Conservation (phyloP, 805 yeast species). For the Candida arabinofermentans region DNA sequence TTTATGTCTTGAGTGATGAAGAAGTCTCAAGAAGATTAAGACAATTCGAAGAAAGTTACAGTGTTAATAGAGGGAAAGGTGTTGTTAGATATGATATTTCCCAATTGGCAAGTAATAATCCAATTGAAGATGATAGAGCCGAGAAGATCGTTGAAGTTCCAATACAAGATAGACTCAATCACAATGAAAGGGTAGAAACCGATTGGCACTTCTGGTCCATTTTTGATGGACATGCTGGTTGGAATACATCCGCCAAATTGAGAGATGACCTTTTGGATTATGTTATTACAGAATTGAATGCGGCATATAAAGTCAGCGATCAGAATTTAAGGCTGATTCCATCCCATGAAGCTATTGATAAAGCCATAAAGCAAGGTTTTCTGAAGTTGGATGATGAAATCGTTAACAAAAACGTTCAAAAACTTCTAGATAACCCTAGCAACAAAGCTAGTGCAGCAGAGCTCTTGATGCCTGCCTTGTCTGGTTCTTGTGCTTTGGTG, state of each 20-base stretch:
- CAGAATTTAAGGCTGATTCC: constrained; percentile 56
- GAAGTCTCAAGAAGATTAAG: constrained; percentile 70
- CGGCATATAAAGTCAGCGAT: constrained; percentile 55
- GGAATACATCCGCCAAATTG: constrained; percentile 85
- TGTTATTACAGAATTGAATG: constrained; percentile 74
- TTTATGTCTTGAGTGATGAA: constrained; percentile 56
- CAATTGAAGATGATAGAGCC: constrained; percentile 90
- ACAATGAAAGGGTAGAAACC: constrained; percentile 39
- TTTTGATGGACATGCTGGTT: constrained; percentile 96
- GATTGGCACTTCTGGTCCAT: constrained; percentile 96
- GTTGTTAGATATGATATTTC: constrained; percentile 84
- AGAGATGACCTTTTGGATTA: constrained; percentile 72
- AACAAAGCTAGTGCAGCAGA: constrained; percentile 64
- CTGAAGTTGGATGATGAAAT: constrained; percentile 81
- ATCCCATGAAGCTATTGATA: constrained; percentile 64
- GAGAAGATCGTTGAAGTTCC: constrained; percentile 78
- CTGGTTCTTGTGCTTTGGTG: constrained; percentile 91
- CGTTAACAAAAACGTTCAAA: constrained; percentile 68
- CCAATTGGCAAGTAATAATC: constrained; percentile 87
- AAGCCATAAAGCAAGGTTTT: constrained; percentile 79
- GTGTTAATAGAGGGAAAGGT: constrained; percentile 81
- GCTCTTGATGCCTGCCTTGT: constrained; percentile 83
- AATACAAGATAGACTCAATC: constrained; percentile 53
- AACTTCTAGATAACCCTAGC: constrained; percentile 63
- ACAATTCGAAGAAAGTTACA: constrained; percentile 72